Evolutionary conservation across 2,329 filamentous ascomycete genomes (phyloP), one percentile per base, ranked within the genome.

Genomic region (Ceratocystis huliohia): DNA sequence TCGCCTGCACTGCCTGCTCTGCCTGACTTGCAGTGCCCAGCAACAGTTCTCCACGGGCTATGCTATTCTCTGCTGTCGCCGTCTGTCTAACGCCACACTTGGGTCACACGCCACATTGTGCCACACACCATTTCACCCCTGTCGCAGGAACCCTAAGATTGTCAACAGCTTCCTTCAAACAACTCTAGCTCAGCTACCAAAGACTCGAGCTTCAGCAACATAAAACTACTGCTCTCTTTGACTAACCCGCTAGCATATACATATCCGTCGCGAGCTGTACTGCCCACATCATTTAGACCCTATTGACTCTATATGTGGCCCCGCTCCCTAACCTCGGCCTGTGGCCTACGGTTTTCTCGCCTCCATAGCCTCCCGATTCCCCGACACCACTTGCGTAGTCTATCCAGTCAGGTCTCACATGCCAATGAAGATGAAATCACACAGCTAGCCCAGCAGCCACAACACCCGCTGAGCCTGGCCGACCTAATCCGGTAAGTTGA

Each of bases 391-490:
- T 10, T 45, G n/a, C 33, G 20, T 6, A 10, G 25, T 15, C n/a
- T 20, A 17, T 30, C 61, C 15, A 20, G n/a, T 10, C 30, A 50
- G 13, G 62, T 66, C 41, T 68, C 67, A 13, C 69, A 66, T 59
- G 81, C 84, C 20, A 82, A 83, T 48, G 88, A 93, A 73, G 85
- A 88, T 69, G 88, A 94, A 73, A 89, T 97, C 70, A 83, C 86
- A 59, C 84, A 83, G 53, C 83, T 97, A 61, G 90, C 92, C 41
- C 85, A 85, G 67, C 86, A 88, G 73, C 86, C 87, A 45, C 83
- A 96, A 64, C 89, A 95, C 73, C 84, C 88, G 10, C 79, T 97
- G 72, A 94, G 90, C 30, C 83, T 99, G 44, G 86, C 88, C 67
- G 94, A 97, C 73, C 81, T 99, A 5, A 88, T 96, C 71, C 93